Evolutionary conservation across 352 stramenopile genomes (phyloP).

Genomic region (Pythium chondricola): DNA sequence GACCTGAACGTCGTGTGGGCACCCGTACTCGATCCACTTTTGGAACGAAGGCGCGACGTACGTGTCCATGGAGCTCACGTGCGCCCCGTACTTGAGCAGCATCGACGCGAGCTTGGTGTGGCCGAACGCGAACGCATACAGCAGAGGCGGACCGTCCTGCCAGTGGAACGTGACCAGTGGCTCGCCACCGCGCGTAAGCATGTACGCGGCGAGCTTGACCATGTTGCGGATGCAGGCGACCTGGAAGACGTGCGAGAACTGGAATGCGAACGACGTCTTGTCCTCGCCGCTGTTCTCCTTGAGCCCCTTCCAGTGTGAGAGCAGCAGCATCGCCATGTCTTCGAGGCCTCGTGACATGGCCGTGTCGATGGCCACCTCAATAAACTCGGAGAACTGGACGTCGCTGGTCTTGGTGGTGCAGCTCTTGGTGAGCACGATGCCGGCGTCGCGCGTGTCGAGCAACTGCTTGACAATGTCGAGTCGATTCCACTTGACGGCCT

Average conservation of each 20-base stretch:
- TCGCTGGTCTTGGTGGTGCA: conserved; percentile 1
- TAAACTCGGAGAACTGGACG: conserved; percentile 34
- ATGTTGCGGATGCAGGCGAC: conserved; percentile 53
- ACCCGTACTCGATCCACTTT: conserved; percentile 60
- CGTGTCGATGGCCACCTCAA: conserved; percentile 51
- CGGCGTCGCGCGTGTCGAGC: conserved; percentile 3
- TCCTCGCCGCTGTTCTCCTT: conserved; percentile 33
- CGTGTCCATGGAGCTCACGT: conserved; percentile 43
- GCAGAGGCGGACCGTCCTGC: conserved; percentile 48
- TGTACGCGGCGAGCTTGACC: conserved; percentile 30
- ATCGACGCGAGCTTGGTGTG: conserved; percentile 27
- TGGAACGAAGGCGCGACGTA: conserved; percentile 47
- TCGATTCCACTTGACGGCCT: conserved; percentile 54
- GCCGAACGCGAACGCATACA: conserved; percentile 63
- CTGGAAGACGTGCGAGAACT: conserved; percentile 61
- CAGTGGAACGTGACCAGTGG: conserved; percentile 51
- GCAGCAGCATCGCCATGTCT: conserved; percentile 49
- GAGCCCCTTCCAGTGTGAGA: conserved; percentile 40
- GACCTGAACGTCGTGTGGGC: conserved; percentile 26
- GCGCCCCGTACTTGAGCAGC: conserved; percentile 34
- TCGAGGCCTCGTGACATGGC: conserved; percentile 53
- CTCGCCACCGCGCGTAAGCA: conserved; percentile 48
- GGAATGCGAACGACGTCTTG: conserved; percentile 48
- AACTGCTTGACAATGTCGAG: conserved; percentile 40
- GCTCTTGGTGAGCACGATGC: not conserved